Base-by-base conservation (phyloP, 495 filamentous ascomycete genomes). In the Pyrenopolyporus hunteri region DNA sequence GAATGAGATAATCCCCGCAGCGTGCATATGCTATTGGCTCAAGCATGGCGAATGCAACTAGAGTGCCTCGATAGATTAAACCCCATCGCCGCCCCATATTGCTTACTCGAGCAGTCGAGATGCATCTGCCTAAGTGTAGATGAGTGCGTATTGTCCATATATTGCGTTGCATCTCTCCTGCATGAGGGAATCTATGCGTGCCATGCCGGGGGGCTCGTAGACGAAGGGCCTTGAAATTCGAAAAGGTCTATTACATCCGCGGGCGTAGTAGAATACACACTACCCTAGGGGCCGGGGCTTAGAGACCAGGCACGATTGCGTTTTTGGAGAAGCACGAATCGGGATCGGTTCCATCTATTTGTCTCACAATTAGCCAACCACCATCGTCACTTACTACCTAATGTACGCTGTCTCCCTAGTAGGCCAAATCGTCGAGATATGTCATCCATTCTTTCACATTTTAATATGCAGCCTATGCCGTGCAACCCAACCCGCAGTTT, bases 1-100 rank as follows among this genome's bases (percentile, higher is more conserved):
- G 56, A 68, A 68, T 68, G 46, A 68, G 60, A 68, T 68, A 65
- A 68, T 68, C 65, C 60, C 65, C 65, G 65, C 65, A 68, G 36
- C 45, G 50, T 45, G 39, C 61, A 64, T 52, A 55, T 59, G 45
- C 55, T 50, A 63, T 63, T 63, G 59, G 55, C 16, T 57, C 25
- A 37, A 37, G 14, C 33, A 47, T 65, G 40, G 51, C 36, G 51
- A 60, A 64, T 68, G 51, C 60, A 46, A 64, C 63, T 51, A 45
- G 23, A 51, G 16, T 42, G 28, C 22, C 58, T 58, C 59, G 64
- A 67, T 67, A 55, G 37, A 67, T 67, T 67, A 67, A 58, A 48
- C 44, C n/a, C 50, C 51, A 60, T 66, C 63, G 46, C 56, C 17
- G 37, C 14, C 45, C 63, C 50, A 46, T 66, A 50, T 50, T 63